Base-by-base conservation (phyloP, 352 stramenopile genomes). In the Phytophthora aleatoria region DNA sequence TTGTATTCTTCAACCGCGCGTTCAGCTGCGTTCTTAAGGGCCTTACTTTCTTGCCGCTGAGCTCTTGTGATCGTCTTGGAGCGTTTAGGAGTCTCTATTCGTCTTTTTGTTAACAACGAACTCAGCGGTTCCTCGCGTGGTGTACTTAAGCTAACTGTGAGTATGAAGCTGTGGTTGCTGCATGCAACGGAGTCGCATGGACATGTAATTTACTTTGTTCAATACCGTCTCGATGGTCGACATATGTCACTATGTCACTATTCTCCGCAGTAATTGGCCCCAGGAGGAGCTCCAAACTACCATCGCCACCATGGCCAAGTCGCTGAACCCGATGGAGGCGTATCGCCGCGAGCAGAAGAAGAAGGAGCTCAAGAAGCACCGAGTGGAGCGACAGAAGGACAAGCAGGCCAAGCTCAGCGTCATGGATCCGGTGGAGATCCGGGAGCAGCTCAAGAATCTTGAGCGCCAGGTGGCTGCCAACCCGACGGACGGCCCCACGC, bases 321-420 rank as follows among this genome's bases (percentile, higher is more conserved):
- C 80, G 42, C 47, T 76, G 48, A 92, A 90, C 56, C 79, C 84
- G 30, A 88, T 92, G 79, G 84, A 92, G 58, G 73, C 74, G 60
- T 92, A 79, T 54, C 80, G 82, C 50, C 73, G 80, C 47, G 84
- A 91, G 61, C 82, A 92, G 72, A 92, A 92, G 79, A 92, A 92
- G 64, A 92, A 92, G 78, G 84, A 92, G 67, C 75, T 90, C 33
- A 92, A 92, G 71, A 92, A 91, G 73, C 71, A 90, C 50, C 73
- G 78, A 11, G 3, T 57, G n/a, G 76, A 91, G 50, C 73, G 84
- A 3, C 76, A 89, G 52, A 79, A 79, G 48, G 71, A 81, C 11
- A 91, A 91, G 50, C 67, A 87, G 42, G 43, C 64, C 10, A 92
- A 92, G 48, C 69, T 92, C 15, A 57, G 65, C 50, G 55, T 74